Base-by-base conservation (phyloP, 2,329 filamentous ascomycete genomes). In the Ramularia collo-cygni region DNA sequence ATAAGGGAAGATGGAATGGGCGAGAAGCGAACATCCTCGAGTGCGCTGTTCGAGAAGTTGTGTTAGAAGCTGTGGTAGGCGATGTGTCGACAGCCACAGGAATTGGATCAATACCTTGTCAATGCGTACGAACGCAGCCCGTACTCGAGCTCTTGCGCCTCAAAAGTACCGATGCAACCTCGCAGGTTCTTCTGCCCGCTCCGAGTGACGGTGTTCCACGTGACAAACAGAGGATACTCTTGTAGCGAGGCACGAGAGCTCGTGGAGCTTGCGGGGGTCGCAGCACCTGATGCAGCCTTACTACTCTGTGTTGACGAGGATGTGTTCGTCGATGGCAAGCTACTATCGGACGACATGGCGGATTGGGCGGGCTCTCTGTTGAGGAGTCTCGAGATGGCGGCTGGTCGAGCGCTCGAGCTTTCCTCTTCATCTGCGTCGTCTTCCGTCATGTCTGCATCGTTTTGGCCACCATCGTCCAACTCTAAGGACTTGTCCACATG, bases 131-230 rank as follows among this genome's bases (percentile, higher is more conserved):
- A 79, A 37, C 78, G 70, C 30, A 98, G 69, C 3, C 88, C 89
- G 1, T 76, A 65, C 19, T 79, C 72, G 9, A 98, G 75, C 35
- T 83, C 77, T 55, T 85, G 78, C 2, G 80, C 63, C 57, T 89
- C 84, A 58, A 96, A 98, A 2, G 90, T 98, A 52, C 92, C 92
- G 59, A 98, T 96, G 70, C 92, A 98, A 44, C 92, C 92, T 44
- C 92, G 82, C 29, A 98, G 76, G 16, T 75, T 76, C 60, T 81
- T 80, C 49, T 78, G 67, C 18, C 78, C 75, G 38, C 61, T 68
- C 15, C 70, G 63, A 6, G 75, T 78, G 39, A 87, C 54, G 0
- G 77, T 86, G 67, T 95, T 94, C 89, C 90, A 96, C 6, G 89
- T 95, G 33, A 98, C 85, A 61, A 96, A 96, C 28, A 96, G 74